Evolutionary conservation across 108 stramenopile species (phyloP).

Genomic region (Licmophora abbreviata): DNA sequence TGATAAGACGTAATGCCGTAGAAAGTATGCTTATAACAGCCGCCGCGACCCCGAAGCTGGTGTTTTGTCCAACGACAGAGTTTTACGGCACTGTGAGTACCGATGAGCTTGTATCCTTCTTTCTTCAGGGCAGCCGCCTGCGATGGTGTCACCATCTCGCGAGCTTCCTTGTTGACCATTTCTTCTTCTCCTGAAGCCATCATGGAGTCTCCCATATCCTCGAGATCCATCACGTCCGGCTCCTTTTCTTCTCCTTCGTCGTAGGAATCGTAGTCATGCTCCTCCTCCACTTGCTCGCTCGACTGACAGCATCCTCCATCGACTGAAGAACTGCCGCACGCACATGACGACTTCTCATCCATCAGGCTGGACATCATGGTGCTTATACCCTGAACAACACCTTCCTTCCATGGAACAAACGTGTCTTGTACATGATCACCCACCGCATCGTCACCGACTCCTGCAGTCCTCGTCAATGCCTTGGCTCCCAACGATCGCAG

Average conservation of each 20-base stretch:
- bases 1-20: conserved; percentile 95
- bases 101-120: conserved; percentile 95
- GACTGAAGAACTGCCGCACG: conserved; percentile 1
- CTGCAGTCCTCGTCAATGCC: conserved; percentile 24
- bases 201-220: conserved; percentile 85
- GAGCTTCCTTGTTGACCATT: conserved; percentile 24
- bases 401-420: conserved; percentile 38
- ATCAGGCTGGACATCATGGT: conserved; percentile 4
- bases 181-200: conserved; percentile 12
- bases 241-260: conserved; percentile 40
- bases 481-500: conserved; percentile 61
- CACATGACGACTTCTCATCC: neutral
- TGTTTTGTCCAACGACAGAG: conserved; percentile 98
- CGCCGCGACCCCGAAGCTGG: conserved; percentile 90
- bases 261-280: conserved; percentile 39
- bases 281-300: conserved; percentile 5
- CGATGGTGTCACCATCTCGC: conserved; percentile 91
- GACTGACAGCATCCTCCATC: conserved; percentile 1
- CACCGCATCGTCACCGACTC: conserved; percentile 68
- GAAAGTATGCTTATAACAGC: conserved; percentile 96
- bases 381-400: conserved; percentile 17
- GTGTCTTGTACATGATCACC: conserved; percentile 44
- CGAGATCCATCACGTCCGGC: conserved; percentile 79
- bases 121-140: conserved; percentile 88
- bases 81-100: conserved; percentile 94